Base-by-base conservation (phyloP, 2,329 filamentous ascomycete species). In the Fusarium pseudoanthophilum region DNA sequence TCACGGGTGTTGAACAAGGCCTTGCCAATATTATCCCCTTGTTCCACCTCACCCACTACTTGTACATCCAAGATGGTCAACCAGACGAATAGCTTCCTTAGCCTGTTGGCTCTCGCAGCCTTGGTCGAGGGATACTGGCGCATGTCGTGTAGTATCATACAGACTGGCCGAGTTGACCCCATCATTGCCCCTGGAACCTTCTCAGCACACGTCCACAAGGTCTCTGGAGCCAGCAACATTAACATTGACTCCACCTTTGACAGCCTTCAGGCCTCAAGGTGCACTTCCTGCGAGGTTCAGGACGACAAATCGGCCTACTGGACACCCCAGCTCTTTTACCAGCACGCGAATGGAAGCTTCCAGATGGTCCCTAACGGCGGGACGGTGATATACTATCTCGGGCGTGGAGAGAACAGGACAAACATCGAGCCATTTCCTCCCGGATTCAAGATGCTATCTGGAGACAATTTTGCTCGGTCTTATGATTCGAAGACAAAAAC, bases 301-400 rank as follows among this genome's bases (percentile, higher is more conserved):
- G 72, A 75, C 13, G 75, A 76, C 24, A 76, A 77, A 30, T 76
- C 75, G 10, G 75, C 74, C 11, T 76, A 76, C 59, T 76, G 75
- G 75, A 76, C 75, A 36, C 75, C 75, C 1, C 75, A 76, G n/a
- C 60, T 76, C 7, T 76, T 67, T 43, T 76, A 60, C 28, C 74
- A 72, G 11, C 74, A 76, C 14, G 63, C 56, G 6, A 76, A 76
- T 13, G 74, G 75, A 3, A 74, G 67, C 30, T 77, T 76, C 28
- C 48, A 76, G 62, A 72, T 77, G 60, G 75, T 76, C 4, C 75
- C 75, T 3, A 76, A 76, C 15, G 64, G 67, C 4, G 75, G 75
- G 16, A 76, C 75, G 3, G 64, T 75, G 15, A 45, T 76, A 30
- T 76, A 76, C 58, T 76, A 76, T 30, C 75, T 76, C 11, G 75